These are phyloP conservation scores for Fusarium solani-melongenae DNA, from an alignment of 2,329 filamentous ascomycete species.

Conservation along the genomic window DNA sequence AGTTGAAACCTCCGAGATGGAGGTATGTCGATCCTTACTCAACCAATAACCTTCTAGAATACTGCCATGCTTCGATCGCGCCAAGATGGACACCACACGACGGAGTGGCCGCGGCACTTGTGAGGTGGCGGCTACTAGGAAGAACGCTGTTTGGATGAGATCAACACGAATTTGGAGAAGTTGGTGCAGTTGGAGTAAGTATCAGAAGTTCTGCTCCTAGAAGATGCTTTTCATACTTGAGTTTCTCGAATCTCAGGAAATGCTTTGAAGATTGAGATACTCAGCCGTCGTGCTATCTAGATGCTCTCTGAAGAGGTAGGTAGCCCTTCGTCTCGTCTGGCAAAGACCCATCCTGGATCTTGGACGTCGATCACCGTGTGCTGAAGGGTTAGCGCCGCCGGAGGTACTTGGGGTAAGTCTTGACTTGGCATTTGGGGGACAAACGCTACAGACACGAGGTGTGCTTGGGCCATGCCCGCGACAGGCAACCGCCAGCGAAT, in stretches of 20 bases:
- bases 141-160: background rate
- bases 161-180: background rate
- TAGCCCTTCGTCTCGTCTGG: background rate
- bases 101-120: conserved; percentile 1
- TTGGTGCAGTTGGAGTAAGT: background rate
- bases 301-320: background rate
- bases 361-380: background rate
- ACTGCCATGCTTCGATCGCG: background rate
- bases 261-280: background rate
- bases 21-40: background rate
- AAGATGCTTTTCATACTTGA: background rate
- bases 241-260: background rate
- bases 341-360: background rate
- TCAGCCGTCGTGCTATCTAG: background rate
- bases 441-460: background rate
- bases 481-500: background rate
- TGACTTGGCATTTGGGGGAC: background rate
- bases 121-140: background rate
- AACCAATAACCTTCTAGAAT: background rate
- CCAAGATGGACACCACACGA: background rate
- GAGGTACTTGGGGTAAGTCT: background rate
- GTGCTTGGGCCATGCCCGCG: background rate
- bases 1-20: background rate
- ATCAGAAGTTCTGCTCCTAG: background rate
- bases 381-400: background rate